Base-by-base conservation (phyloP, 768 basidiomycete genomes). In the Phanerodontia chrysosporium region DNA sequence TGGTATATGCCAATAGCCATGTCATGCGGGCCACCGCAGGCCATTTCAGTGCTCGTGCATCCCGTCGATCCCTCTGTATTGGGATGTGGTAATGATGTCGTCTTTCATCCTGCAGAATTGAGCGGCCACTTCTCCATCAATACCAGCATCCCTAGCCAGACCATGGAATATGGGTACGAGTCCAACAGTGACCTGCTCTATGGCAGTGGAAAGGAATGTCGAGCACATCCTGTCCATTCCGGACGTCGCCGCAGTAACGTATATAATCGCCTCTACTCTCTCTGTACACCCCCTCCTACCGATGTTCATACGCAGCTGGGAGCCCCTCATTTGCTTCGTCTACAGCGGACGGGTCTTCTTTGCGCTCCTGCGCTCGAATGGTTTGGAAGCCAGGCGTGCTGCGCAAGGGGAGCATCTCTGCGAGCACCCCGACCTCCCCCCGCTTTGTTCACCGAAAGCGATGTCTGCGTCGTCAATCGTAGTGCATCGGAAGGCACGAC, bases 151-250 rank as follows among this genome's bases (percentile, higher is more conserved):
- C 24, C 28, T 24, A n/a, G 13, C 21, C 7, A 16, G 24, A 51
- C 48, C 5, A 28, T 9, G 16, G 18, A 32, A 13, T 51, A 60
- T 32, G 58, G 45, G 3, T 60, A 55, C 42, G 39, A 45, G 18
- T 56, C 54, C 45, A 54, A 60, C 44, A 55, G 53, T 36, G 59
- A 60, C 35, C 54, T 60, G 7, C 54, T 56, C n/a, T 54, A 60
- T 7, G 54, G 55, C 12, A 18, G 9, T 21, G 7, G 7, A 16
- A 24, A 27, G 4, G 25, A 25, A n/a, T 1, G 21, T 42, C 10
- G 18, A 7, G 39, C 8, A 42, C 39, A 42, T n/a, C 3, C 8
- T 58, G 45, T 22, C 14, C 10, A 25, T 52, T 3, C 36, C 25
- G 4, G 32, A 21, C 12, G 49, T 35, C 35, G 58, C 49, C 9